These are phyloP conservation scores for Trifolium fragiferum DNA, from an alignment of 306 rosid genomes.

Conservation along the genomic window DNA sequence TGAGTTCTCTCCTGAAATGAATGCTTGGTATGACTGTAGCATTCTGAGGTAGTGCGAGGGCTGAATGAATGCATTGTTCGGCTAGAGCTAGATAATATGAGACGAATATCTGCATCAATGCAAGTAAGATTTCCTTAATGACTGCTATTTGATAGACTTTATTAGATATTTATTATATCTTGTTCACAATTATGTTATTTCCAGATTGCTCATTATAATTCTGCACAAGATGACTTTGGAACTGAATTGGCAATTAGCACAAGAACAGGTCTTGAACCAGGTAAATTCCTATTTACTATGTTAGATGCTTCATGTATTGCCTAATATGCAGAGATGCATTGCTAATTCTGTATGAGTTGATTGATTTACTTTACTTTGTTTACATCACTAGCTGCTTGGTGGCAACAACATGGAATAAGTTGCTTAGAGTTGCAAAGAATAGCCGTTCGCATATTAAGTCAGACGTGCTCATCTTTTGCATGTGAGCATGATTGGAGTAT, in stretches of 20 bases:
- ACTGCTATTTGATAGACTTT: conserved; percentile 14
- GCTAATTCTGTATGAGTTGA: conserved; percentile 19
- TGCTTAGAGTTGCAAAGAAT: conserved; percentile 90
- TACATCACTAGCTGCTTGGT: conserved; percentile 81
- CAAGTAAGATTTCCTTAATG: conserved; percentile 59
- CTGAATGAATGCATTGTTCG: conserved; percentile 87
- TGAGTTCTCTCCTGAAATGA: conserved; percentile 48
- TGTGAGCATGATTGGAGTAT: conserved; percentile 87
- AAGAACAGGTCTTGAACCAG: conserved; percentile 95
- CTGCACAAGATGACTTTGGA: conserved; percentile 93
- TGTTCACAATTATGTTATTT: conserved; percentile 40
- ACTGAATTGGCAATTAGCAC: conserved; percentile 95
- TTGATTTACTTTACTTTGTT: conserved; percentile 37
- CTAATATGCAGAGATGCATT: conserved; percentile 24
- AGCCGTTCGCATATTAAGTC: conserved; percentile 90
- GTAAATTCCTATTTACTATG: conserved; percentile 46
- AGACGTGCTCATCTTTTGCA: conserved; percentile 81
- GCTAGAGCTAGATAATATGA: conserved; percentile 75
- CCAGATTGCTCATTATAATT: conserved; percentile 82
- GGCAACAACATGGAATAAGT: conserved; percentile 99
- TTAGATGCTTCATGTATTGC: conserved; percentile 20
- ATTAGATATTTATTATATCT: conserved; percentile 20
- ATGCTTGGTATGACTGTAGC: conserved; percentile 56
- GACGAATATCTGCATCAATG: conserved; percentile 87
- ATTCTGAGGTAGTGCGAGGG: conserved; percentile 84